Evolutionary conservation across 768 basidiomycete species (phyloP), one percentile per base, ranked within the genome.

Genomic region (Dentipellis sp.): DNA sequence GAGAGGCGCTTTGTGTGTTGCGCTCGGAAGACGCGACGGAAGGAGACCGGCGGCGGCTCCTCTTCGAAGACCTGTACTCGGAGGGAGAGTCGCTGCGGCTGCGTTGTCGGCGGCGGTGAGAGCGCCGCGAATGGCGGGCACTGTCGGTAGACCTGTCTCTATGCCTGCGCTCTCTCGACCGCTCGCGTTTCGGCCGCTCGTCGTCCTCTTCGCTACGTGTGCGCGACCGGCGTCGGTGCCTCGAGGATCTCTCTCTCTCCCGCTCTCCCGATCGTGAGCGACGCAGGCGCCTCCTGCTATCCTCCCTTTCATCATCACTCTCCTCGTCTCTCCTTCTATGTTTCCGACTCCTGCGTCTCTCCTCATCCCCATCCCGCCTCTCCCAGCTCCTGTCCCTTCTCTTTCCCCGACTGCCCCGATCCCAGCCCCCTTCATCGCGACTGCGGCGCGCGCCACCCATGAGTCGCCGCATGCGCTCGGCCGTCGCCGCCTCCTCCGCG

Each of bases 401-500:
- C 61, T 68, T 72, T 29, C 60, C 80, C 72, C 65, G 78, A 46
- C 76, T 70, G 56, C 82, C 81, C 76, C 65, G 62, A 19, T 67
- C 67, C 61, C 66, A 64, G 17, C 65, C 64, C 61, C 77, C 80
- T 22, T 38, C 37, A 42, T 53, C 38, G 72, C 66, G 49, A 53
- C 48, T 17, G 58, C 53, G 53, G 9, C 38, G 53, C 17, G 65
- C 65, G 35, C 67, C 68, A 50, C 68, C 68, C 62, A 66, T 67
- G 50, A 66, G 62, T 49, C 75, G 70, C 56, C 78, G 68, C 60
- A 78, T 68, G 58, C 78, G 76, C 68, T 84, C 84, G 2, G 86
- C 89, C 40, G 79, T 79, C 4, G 74, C 78, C 29, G 90, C 90
- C 68, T 93, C 91, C 65, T 87, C 80, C 0, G 90, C 91, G 2